phyloP scores from a whole-genome alignment of 352 stramenopile species.

The Pythium aphanidermatum region DNA sequence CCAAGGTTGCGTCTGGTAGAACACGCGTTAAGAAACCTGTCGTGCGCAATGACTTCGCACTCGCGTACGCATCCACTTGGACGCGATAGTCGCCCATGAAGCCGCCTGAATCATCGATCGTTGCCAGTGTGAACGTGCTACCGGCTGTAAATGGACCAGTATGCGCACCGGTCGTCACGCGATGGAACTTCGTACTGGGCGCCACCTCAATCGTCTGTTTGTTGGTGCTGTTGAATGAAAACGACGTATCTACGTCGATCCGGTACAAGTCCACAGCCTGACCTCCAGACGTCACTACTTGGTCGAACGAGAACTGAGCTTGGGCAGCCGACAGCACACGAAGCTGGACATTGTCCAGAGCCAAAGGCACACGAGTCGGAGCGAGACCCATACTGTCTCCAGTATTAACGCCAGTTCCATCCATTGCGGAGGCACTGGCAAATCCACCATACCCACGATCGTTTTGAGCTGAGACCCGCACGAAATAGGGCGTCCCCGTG shows the following conservation, averaged over 20 bases:
- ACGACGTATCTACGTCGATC: slow-evolving; percentile 39
- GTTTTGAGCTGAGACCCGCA: slow-evolving; percentile 78
- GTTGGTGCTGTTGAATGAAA: slow-evolving; percentile 22
- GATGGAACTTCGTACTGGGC: slow-evolving; percentile 38
- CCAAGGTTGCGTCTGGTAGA: slow-evolving; percentile 23
- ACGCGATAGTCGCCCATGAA: slow-evolving; percentile 43
- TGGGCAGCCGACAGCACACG: slow-evolving; percentile 27
- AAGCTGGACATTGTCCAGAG: slow-evolving; percentile 38
- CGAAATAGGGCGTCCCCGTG: slow-evolving; percentile 63
- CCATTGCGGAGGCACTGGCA: slow-evolving; percentile 18
- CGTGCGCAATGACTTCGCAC: slow-evolving; percentile 20
- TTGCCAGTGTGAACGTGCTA: slow-evolving; percentile 61
- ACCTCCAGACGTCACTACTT: slow-evolving; percentile 48
- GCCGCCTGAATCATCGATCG: slow-evolving; percentile 27
- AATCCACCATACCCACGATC: slow-evolving; percentile 78
- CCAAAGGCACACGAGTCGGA: slow-evolving; percentile 44
- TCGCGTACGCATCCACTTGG: slow-evolving; percentile 46
- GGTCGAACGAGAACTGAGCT: slow-evolving; percentile 57
- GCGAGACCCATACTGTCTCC: slow-evolving; percentile 19
- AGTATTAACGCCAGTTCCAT: neutral
- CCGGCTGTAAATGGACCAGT: slow-evolving; percentile 55
- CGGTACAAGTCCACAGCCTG: slow-evolving; percentile 47
- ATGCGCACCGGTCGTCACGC: slow-evolving; percentile 61
- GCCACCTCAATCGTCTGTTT: slow-evolving; percentile 18
- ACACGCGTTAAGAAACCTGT: slow-evolving; percentile 49